phyloP scores from a whole-genome alignment of 2,329 filamentous ascomycete genomes.

The Microcyclosporella mali region DNA sequence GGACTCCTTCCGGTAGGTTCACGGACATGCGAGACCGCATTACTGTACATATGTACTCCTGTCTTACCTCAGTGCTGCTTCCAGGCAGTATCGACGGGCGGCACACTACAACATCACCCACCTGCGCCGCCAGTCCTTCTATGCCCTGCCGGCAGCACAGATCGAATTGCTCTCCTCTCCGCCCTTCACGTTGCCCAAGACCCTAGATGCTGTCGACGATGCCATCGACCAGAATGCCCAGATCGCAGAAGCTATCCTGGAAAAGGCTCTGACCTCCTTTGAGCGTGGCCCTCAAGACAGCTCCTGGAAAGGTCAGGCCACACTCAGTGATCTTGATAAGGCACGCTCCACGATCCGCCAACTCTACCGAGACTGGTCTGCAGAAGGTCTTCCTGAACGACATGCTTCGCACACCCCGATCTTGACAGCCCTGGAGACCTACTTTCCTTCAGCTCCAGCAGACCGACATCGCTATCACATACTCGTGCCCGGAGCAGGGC shows the following conservation, averaged over 20 bases:
- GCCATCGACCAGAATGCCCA: conserved; percentile 85
- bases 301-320: conserved; percentile 66
- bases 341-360: conserved; percentile 87
- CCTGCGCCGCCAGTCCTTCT: conserved; percentile 84
- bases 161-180: conserved; percentile 74
- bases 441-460: conserved; percentile 33
- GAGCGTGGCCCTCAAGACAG: conserved; percentile 42
- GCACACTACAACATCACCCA: conserved; percentile 91
- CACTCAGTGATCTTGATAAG: conserved; percentile 74
- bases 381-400: conserved; percentile 67
- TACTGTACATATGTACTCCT: conserved; percentile 3
- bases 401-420: conserved; percentile 72
- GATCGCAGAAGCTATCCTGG: conserved; percentile 71
- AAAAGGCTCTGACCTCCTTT: conserved; percentile 63
- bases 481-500: conserved; percentile 80
- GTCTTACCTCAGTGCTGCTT: conserved; percentile 5
- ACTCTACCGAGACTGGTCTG: conserved; percentile 91
- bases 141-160: conserved; percentile 76
- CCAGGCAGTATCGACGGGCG: conserved; percentile 61
- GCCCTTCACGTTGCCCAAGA: conserved; percentile 77
- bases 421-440: conserved; percentile 54
- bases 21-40: no score
- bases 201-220: conserved; percentile 70
- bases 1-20: conserved; percentile 80
- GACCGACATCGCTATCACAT: conserved; percentile 50